A percentile compares a stretch with the other conserved stretches of the same genome.
Evolutionary conservation across 2,329 filamentous ascomycete genomes (phyloP).

Genomic region (Didymella arachidicola): DNA sequence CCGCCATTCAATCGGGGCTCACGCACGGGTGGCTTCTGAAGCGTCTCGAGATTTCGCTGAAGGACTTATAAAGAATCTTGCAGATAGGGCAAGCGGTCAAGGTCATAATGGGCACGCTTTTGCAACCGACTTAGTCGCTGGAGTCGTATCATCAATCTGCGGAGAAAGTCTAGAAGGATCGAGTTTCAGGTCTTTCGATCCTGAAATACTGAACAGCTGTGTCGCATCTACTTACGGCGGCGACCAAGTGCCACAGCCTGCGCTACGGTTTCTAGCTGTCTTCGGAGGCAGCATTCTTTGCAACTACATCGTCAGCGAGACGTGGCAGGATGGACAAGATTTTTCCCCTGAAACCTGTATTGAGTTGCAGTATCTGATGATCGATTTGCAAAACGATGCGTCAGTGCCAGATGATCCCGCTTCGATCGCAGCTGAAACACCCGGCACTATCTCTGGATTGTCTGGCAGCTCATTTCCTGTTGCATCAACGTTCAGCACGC

Average conservation of each 20-base stretch:
- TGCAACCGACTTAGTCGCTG: slow-evolving; percentile 1
- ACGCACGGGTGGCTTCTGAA: background rate
- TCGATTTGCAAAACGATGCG: background rate
- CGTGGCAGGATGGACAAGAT: background rate
- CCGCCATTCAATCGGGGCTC: background rate
- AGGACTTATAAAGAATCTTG: background rate
- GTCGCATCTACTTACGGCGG: slow-evolving; percentile 1
- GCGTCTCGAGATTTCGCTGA: background rate
- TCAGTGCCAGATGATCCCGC: background rate
- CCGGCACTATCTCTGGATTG: background rate
- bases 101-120: background rate
- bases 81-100: background rate
- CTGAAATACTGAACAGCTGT: background rate
- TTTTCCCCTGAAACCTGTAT: slow-evolving; percentile 1
- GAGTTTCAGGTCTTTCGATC: background rate
- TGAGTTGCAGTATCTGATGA: background rate
- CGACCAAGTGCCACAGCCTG: background rate
- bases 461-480: background rate
- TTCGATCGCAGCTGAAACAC: background rate
- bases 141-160: slow-evolving; percentile 8
- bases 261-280: background rate
- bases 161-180: background rate
- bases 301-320: slow-evolving; percentile 8
- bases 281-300: slow-evolving; percentile 10
- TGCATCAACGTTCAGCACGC: background rate